Evolutionary conservation across 495 filamentous ascomycete genomes (phyloP).

Genomic region (Penicillium samsonianum): DNA sequence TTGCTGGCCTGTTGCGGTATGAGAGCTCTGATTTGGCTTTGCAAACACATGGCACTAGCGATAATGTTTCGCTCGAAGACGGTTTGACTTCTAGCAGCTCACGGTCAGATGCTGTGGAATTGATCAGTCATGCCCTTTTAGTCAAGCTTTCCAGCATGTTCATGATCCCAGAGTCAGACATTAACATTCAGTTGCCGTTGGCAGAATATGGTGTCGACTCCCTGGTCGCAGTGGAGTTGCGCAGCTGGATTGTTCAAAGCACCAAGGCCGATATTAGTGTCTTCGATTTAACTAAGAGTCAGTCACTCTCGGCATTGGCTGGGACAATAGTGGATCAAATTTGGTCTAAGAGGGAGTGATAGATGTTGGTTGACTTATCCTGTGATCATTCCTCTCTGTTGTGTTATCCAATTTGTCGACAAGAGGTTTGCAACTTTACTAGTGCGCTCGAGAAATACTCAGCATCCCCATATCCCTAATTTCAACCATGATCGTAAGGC

Average conservation of each 20-base stretch:
- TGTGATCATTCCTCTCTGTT: background rate
- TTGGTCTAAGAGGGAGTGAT: background rate
- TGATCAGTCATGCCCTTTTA: constrained; percentile 37
- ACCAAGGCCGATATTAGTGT: background rate
- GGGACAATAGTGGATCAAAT: background rate
- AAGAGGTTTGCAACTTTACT: too few relatives aligned
- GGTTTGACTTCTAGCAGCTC: background rate
- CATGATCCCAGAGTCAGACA: constrained; percentile 4
- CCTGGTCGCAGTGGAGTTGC: constrained; percentile 56
- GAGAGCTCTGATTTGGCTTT: background rate
- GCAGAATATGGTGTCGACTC: constrained; percentile 56
- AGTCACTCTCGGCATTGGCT: background rate
- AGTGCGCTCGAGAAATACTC: too few relatives aligned
- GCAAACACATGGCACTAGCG: background rate
- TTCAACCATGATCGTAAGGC: too few relatives aligned
- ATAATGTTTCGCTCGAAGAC: background rate
- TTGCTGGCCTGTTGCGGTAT: background rate
- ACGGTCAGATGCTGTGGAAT: constrained; percentile 23
- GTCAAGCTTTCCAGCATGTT: background rate
- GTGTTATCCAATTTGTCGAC: background rate
- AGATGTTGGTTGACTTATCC: background rate
- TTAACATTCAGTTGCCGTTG: constrained; percentile 30
- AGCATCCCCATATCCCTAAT: too few relatives aligned
- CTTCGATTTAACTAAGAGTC: background rate
- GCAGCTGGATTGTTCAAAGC: constrained; percentile 50